Evolutionary conservation across 2,329 filamentous ascomycete genomes (phyloP), one percentile per base, ranked within the genome.

Genomic region (Trichoderma gracile): DNA sequence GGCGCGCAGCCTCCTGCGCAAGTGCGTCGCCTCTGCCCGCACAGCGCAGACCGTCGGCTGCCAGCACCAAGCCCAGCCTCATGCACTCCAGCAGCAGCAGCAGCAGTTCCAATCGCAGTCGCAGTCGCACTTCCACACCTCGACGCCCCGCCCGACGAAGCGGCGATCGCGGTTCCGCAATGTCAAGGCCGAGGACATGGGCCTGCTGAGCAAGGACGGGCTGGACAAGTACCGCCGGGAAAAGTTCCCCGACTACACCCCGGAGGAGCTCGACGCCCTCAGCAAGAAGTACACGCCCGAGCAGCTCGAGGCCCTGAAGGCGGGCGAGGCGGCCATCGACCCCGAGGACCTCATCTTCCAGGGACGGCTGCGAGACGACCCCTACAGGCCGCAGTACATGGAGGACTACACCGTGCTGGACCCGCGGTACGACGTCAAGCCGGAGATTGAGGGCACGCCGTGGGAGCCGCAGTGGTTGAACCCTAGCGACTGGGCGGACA

Each of bases 401-500:
- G 93, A 97, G 75, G 92, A 96, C 76, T 90, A 97, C 72, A 86
- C 89, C 66, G 84, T 84, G 64, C 84, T 94, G 68, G 86, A 92
- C 72, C 91, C 92, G 60, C 82, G 91, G 56, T 84, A 95, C 66
- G 94, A 98, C 79, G 85, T 89, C 74, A 86, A 80, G 75, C 84
- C 78, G 69, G 81, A 78, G 65, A 78, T 72, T 76, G 53, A 76
- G 78, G 73, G 78, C 75, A 71, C 82, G 81, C 71, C 86, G 62
- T 79, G 81, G 57, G 82, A 87, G 66, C 72, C 73, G 50, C 78
- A 84, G 67, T 84, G 89, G 77, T 88, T 89, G 77, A 81, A 78
- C 63, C 77, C 84, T 64, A 83, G 86, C 68, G 87, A 92, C 73
- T 84, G 76, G 76, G 71, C 75, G 43, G 79, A 85, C 55, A 84